Evolutionary conservation across 768 basidiomycete genomes (phyloP).

Genomic region (Favolaschia claudopus): DNA sequence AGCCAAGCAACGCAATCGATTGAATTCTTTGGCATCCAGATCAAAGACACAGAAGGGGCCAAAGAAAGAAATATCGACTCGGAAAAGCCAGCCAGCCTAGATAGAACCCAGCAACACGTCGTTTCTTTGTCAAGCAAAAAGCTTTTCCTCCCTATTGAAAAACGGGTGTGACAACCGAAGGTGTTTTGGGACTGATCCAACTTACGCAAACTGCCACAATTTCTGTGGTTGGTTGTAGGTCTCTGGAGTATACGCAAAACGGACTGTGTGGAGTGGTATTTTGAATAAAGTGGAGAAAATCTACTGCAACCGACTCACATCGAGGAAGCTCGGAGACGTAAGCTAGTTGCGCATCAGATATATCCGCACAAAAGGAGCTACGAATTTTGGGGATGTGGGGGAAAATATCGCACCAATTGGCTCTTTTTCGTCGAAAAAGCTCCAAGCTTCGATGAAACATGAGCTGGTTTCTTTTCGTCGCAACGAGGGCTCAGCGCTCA

Average conservation of each 20-base stretch:
- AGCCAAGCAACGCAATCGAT: no score
- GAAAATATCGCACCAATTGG: slow-evolving; percentile 45
- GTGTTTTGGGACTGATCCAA: slow-evolving; percentile 9
- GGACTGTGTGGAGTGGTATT: slow-evolving; percentile 43
- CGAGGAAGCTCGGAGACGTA: slow-evolving; percentile 52
- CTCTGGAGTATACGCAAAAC: slow-evolving; percentile 66
- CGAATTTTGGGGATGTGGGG: no score
- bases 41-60: no score
- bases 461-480: not conserved
- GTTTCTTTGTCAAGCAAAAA: not conserved
- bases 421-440: slow-evolving; percentile 47
- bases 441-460: slow-evolving; percentile 44
- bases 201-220: slow-evolving; percentile 65
- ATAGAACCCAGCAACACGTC: no score
- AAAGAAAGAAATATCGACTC: not conserved
- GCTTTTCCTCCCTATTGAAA: not conserved
- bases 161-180: not conserved
- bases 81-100: not conserved
- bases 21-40: no score
- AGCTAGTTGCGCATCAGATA: slow-evolving; percentile 34
- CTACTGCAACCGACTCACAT: slow-evolving; percentile 32
- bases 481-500: no score
- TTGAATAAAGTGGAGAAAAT: not conserved
- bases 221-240: slow-evolving; percentile 72
- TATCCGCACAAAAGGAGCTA: not conserved